Evolutionary conservation across 2,329 filamentous ascomycete genomes (phyloP).

Genomic region (Claviceps arundinis): DNA sequence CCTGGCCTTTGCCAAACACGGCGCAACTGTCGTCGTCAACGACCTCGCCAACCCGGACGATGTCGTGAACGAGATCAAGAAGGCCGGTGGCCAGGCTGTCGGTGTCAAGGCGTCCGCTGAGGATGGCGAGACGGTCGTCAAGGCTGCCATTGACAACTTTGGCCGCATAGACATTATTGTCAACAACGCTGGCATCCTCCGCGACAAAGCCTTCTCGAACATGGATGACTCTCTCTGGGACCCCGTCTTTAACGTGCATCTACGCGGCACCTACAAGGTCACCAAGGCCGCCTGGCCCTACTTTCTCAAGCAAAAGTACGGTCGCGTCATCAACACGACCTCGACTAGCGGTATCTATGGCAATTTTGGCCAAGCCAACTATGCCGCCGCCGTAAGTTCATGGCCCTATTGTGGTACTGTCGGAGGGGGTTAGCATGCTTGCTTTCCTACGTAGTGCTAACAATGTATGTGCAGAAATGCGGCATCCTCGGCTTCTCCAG

Average conservation of each 20-base stretch:
- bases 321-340: conserved; percentile 90
- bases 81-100: conserved; percentile 75
- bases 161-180: conserved; percentile 89
- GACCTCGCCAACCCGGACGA: conserved; percentile 86
- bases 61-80: conserved; percentile 85
- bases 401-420: no score
- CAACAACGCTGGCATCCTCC: conserved; percentile 96
- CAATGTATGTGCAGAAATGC: conserved; percentile 44
- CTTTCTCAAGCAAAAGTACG: conserved; percentile 97
- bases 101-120: conserved; percentile 90
- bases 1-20: conserved; percentile 73
- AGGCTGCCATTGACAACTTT: conserved; percentile 84
- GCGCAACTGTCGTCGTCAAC: conserved; percentile 83
- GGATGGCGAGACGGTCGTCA: conserved; percentile 82
- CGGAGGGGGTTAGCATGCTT: no score
- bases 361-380: conserved; percentile 98
- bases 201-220: conserved; percentile 95
- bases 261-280: conserved; percentile 89
- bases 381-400: conserved; percentile 64
- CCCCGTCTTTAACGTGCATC: conserved; percentile 80
- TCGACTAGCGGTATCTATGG: conserved; percentile 97
- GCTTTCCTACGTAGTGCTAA: no score
- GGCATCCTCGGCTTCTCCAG: conserved; percentile 94
- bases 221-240: conserved; percentile 95
- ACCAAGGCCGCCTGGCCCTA: conserved; percentile 97